These are phyloP conservation scores for Yamadazyma triangularis DNA, from an alignment of 1,139 yeast species.

Conservation along the genomic window DNA sequence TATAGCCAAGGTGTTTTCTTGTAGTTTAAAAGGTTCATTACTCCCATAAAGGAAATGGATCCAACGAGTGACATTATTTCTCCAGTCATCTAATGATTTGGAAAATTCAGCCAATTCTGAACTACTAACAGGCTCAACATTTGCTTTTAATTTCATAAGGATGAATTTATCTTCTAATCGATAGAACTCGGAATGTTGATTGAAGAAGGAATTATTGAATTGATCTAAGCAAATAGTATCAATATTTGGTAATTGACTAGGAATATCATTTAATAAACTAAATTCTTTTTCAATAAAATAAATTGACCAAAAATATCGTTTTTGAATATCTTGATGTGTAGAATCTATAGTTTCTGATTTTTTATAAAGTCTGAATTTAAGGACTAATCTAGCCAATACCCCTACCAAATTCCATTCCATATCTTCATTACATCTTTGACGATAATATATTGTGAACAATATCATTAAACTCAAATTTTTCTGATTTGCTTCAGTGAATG, in stretches of 20 bases:
- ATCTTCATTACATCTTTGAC: conserved; percentile 23
- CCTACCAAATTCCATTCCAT: conserved; percentile 36
- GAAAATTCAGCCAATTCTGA: conserved; percentile 3
- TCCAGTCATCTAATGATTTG: conserved; percentile 30
- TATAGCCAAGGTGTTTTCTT: conserved; percentile 28
- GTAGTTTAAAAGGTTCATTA: conserved; percentile 15
- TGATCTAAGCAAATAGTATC: conserved; percentile 8
- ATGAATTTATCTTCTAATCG: conserved; percentile 14
- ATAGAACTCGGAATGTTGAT: conserved; percentile 13
- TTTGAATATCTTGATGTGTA: conserved; percentile 3
- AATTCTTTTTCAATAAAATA: conserved; percentile 38
- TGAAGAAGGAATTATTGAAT: conserved; percentile 1
- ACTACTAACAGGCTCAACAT: not conserved
- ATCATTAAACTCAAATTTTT: conserved; percentile 24
- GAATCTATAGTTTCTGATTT: conserved; percentile 3
- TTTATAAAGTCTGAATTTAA: conserved; percentile 21
- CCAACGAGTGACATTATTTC: conserved; percentile 24
- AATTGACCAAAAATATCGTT: conserved; percentile 32
- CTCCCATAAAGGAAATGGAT: conserved; percentile 17
- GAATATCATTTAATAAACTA: conserved; percentile 27
- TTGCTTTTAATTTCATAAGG: conserved; percentile 16
- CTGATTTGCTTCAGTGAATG: conserved; percentile 13
- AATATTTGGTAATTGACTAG: conserved; percentile 30
- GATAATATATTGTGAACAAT: conserved; percentile 27
- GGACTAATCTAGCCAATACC: conserved; percentile 25